Evolutionary conservation across 768 basidiomycete genomes (phyloP), one percentile per base, ranked within the genome.

Genomic region (Pholiota microspora): DNA sequence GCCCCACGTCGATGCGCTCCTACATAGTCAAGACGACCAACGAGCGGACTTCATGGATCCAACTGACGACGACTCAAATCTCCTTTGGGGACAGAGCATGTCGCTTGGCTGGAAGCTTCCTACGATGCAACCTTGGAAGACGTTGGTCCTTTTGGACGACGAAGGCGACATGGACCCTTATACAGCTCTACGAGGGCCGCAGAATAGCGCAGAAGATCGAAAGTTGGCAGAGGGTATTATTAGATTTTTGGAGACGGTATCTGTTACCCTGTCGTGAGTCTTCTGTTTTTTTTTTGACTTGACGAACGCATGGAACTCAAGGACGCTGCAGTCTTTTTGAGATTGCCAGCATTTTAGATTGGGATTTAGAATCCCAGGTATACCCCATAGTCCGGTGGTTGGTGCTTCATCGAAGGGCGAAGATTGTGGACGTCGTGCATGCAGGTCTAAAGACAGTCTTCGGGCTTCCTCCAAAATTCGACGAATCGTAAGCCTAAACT

Each of bases 311-410:
- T 23, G 38, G 24, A 48, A 31, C 24, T 36, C 21, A 59, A 45
- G 28, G 31, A 59, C 29, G 23, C 40, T 6, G 18, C 23, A 92
- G 89, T 42, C 75, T 94, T 29, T 83, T 83, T 12, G 91, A 93
- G 59, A 85, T 94, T 78, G 88, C 88, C 2, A 85, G 78, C 64
- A 66, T 91, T 31, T 72, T 95, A 35, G 91, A 93, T 54, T 92
- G 92, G 84, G 86, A 94, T 59, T 72, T 92, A 6, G 85, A 92
- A 60, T 75, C 81, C 0, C 92, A 96, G 62, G 79, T 96, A 0
- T 91, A 89, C 64, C 91, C 94, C 0, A 84, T 90, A n/a, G 95
- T 96, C 7, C 83, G 92, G 15, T 94, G 94, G 82, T 77, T 99
- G 27, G 89, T 98, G 27, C 86, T 92, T 55, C 94, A 94, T 70